Evolutionary conservation across 345 rosid genomes (phyloP).

Genomic region (Microcos paniculata): DNA sequence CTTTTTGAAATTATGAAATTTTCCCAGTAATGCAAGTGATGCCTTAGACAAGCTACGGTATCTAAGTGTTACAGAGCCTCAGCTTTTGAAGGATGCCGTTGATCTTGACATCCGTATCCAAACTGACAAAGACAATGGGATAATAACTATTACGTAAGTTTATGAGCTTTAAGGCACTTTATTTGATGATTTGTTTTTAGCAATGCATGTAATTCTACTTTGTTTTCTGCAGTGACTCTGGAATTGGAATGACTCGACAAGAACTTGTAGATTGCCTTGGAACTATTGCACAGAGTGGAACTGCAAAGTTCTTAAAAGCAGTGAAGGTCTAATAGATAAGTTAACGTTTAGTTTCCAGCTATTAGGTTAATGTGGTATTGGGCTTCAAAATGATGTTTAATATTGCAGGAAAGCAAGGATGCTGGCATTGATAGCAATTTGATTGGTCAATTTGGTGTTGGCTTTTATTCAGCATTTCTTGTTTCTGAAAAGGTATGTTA

Average conservation of each 20-base stretch:
- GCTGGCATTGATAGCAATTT: slow-evolving; percentile 77
- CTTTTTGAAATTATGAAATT: not conserved
- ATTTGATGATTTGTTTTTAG: slow-evolving; percentile 1
- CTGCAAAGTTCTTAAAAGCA: slow-evolving; percentile 92
- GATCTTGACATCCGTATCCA: slow-evolving; percentile 91
- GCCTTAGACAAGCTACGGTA: slow-evolving; percentile 94
- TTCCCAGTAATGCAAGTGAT: slow-evolving; percentile 93
- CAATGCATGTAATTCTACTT: slow-evolving; percentile 3
- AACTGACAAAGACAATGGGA: slow-evolving; percentile 82
- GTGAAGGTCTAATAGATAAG: slow-evolving; percentile 54
- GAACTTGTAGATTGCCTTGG: slow-evolving; percentile 96
- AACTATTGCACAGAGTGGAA: slow-evolving; percentile 98
- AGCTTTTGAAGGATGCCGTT: slow-evolving; percentile 60
- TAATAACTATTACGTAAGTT: slow-evolving; percentile 67
- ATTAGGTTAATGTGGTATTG: not conserved
- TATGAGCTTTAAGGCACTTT: not conserved
- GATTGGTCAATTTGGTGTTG: slow-evolving; percentile 99
- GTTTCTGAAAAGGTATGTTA: slow-evolving; percentile 75
- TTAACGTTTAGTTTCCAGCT: not conserved
- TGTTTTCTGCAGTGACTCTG: slow-evolving; percentile 65
- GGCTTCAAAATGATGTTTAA: slow-evolving; percentile 20
- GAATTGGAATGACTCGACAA: slow-evolving; percentile 95
- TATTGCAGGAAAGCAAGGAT: slow-evolving; percentile 82
- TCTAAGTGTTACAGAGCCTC: slow-evolving; percentile 78
- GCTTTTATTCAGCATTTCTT: slow-evolving; percentile 91